Evolutionary conservation across 768 basidiomycete genomes (phyloP).

Genomic region (Sporobolomyces phaffii): DNA sequence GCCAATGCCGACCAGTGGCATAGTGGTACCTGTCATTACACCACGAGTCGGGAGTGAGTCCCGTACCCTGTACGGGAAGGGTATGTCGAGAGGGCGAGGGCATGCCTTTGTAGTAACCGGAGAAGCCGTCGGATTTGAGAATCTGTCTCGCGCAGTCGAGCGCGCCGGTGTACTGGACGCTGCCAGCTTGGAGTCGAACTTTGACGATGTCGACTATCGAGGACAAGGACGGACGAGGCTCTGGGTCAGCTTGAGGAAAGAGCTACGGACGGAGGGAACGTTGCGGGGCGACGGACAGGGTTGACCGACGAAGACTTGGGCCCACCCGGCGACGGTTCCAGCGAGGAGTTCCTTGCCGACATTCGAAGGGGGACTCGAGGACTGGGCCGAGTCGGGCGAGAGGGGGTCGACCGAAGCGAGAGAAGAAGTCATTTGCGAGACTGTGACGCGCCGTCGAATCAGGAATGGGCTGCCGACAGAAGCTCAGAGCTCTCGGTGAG

Average conservation of each 20-base stretch:
- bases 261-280: too few relatives aligned
- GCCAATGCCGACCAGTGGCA: constrained; percentile 39
- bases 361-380: neutral
- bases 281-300: too few relatives aligned
- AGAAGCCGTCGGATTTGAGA: constrained; percentile 25
- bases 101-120: constrained; percentile 35
- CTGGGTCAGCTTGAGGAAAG: neutral
- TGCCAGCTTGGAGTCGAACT: constrained; percentile 34
- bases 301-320: constrained; percentile 38
- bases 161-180: constrained; percentile 19
- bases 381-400: neutral
- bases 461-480: too few relatives aligned
- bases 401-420: constrained; percentile 2
- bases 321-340: constrained; percentile 25
- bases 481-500: too few relatives aligned
- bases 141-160: constrained; percentile 33
- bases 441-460: too few relatives aligned
- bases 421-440: neutral
- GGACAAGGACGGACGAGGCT: neutral
- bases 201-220: constrained; percentile 37
- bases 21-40: constrained; percentile 30
- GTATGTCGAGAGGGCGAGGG: neutral
- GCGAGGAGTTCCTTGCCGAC: constrained; percentile 21
- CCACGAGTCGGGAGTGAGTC: too few relatives aligned
- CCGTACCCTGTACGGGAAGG: too few relatives aligned